These are phyloP conservation scores for Cyclospora cayetanensis DNA, from an alignment of 169 alveolate genomes.

Conservation along the genomic window DNA sequence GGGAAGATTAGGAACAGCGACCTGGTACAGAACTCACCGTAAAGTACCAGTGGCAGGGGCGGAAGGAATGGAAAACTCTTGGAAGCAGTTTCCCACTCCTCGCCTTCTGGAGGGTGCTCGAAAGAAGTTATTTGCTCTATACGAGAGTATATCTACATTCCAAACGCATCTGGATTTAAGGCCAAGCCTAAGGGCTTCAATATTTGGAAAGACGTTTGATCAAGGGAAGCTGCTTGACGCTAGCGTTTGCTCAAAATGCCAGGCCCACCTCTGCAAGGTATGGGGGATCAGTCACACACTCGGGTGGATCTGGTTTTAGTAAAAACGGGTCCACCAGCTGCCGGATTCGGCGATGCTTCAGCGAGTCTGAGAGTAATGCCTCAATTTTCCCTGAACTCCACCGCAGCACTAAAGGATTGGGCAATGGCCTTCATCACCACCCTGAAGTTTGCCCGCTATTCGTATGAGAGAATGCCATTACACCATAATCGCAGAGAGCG, in stretches of 20 bases:
- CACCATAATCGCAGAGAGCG: no score
- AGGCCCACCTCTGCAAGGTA: constrained; percentile 37
- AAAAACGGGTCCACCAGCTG: constrained; percentile 58
- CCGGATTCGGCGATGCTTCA: constrained; percentile 62
- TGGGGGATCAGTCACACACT: constrained; percentile 29
- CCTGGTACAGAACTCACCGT: constrained; percentile 12
- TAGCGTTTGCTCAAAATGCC: neutral
- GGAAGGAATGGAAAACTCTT: constrained; percentile 59
- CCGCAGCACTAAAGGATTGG: no score
- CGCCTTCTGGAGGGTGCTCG: constrained; percentile 55
- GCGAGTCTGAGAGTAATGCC: constrained; percentile 35
- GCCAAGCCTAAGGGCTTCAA: neutral
- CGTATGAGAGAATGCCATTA: no score
- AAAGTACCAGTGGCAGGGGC: constrained; percentile 56
- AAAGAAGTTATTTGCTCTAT: constrained; percentile 47
- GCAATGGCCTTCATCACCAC: no score
- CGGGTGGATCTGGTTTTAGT: constrained; percentile 48
- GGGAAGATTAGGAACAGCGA: neutral
- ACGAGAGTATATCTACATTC: constrained; percentile 36
- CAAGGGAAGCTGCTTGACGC: neutral
- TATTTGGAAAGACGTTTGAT: neutral
- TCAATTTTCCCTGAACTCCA: constrained; percentile 36
- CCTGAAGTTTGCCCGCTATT: no score
- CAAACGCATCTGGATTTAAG: neutral
- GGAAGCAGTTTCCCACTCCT: constrained; percentile 19